A percentile compares a stretch with the other conserved stretches of the same genome.
Evolutionary conservation across 1,139 yeast species (phyloP).

Genomic region (Kodamaea derodonti): DNA sequence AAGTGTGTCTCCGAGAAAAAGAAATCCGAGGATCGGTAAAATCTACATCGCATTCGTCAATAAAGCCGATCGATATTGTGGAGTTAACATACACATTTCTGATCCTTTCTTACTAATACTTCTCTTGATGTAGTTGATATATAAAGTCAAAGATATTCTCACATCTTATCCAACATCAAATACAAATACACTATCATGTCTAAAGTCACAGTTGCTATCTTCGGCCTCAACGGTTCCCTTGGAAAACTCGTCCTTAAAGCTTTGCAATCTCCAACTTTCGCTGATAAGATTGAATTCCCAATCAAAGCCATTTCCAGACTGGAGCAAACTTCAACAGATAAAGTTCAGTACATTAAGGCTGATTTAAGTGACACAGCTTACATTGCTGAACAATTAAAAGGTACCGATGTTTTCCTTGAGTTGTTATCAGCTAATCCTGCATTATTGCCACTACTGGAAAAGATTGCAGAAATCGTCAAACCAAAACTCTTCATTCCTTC

Average conservation of each 20-base stretch:
- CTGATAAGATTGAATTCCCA: constrained; percentile 43
- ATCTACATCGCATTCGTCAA: too few relatives aligned
- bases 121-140: too few relatives aligned
- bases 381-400: constrained; percentile 34
- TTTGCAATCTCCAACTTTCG: constrained; percentile 40
- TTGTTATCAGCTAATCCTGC: constrained; percentile 29
- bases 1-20: too few relatives aligned
- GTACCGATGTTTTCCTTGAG: constrained; percentile 51
- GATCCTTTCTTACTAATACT: too few relatives aligned
- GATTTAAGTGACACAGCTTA: constrained; percentile 22
- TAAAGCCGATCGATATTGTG: too few relatives aligned
- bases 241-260: constrained; percentile 48
- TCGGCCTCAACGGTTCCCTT: constrained; percentile 52
- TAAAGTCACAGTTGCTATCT: constrained; percentile 35
- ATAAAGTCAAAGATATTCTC: too few relatives aligned
- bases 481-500: constrained; percentile 59
- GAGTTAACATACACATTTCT: too few relatives aligned
- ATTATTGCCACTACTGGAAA: constrained; percentile 21
- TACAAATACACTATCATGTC: too few relatives aligned
- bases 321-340: constrained; percentile 30
- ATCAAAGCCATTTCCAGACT: constrained; percentile 49
- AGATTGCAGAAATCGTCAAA: constrained; percentile 35
- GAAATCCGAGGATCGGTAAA: too few relatives aligned
- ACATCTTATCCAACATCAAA: too few relatives aligned
- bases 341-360: constrained; percentile 37